Percentiles rank a stretch among this genome's conserved stretches.
These are phyloP conservation scores for Botryotinia convoluta DNA, from an alignment of 2,329 filamentous ascomycete species.

Conservation along the genomic window DNA sequence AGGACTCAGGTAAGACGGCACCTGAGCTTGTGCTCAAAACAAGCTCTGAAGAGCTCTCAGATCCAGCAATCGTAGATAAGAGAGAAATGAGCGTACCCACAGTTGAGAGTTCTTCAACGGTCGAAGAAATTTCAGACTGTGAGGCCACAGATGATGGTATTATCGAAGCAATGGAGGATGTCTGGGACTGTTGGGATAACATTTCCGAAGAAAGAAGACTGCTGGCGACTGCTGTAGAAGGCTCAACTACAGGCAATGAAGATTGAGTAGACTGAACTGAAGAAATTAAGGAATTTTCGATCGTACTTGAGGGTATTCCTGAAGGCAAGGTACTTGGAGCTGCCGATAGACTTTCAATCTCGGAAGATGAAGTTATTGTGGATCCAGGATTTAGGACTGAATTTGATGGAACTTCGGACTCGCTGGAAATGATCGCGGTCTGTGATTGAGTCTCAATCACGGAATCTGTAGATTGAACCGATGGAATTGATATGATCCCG, in stretches of 20 bases:
- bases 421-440: background rate
- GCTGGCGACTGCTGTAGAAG: background rate
- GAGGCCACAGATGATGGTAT: background rate
- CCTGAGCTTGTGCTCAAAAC: background rate
- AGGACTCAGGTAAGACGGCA: background rate
- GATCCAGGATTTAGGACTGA: background rate
- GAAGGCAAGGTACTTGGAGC: background rate
- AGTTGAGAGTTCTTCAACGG: background rate
- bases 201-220: background rate
- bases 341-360: background rate
- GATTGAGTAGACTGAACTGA: background rate
- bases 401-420: background rate
- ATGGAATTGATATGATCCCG: background rate
- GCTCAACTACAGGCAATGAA: background rate
- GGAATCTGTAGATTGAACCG: background rate
- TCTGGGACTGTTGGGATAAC: background rate
- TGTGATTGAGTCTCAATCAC: background rate
- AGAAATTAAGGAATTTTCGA: background rate
- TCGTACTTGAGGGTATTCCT: background rate
- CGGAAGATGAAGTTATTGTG: background rate
- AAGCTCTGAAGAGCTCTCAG: background rate
- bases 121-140: background rate
- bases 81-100: background rate
- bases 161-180: background rate
- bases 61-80: background rate